phyloP scores from a whole-genome alignment of 1,139 yeast species.

The Yamadazyma diospyri region DNA sequence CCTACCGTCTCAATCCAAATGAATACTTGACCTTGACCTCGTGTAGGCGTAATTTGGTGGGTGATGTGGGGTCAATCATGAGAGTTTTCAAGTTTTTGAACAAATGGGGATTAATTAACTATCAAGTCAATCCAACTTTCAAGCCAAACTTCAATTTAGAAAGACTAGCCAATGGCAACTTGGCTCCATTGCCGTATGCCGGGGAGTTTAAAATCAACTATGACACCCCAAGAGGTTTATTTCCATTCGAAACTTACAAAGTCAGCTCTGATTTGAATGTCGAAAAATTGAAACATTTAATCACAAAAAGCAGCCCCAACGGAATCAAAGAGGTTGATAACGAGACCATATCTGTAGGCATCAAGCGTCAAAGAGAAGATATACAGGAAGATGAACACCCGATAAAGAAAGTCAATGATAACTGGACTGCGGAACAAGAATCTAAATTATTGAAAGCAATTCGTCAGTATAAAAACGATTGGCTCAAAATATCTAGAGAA shows the following conservation, averaged over 20 bases:
- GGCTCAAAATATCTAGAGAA: conserved; percentile 71
- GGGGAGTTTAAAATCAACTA: conserved; percentile 66
- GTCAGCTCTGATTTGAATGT: conserved; percentile 56
- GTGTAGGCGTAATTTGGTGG: conserved; percentile 89
- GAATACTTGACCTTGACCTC: conserved; percentile 93
- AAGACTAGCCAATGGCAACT: conserved; percentile 47
- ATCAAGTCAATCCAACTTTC: conserved; percentile 75
- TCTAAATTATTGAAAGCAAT: conserved; percentile 59
- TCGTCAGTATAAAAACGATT: conserved; percentile 58
- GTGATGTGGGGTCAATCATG: conserved; percentile 93
- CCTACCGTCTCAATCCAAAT: conserved; percentile 88
- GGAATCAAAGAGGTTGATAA: not conserved
- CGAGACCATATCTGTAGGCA: not conserved
- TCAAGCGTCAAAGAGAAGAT: conserved; percentile 4
- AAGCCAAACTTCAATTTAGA: conserved; percentile 64
- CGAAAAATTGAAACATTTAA: conserved; percentile 50
- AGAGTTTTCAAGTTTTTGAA: conserved; percentile 85
- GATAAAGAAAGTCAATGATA: conserved; percentile 42
- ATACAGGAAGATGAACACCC: conserved; percentile 6
- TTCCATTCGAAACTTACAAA: conserved; percentile 84
- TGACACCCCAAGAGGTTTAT: conserved; percentile 92
- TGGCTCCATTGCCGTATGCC: conserved; percentile 56
- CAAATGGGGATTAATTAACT: conserved; percentile 96
- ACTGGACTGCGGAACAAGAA: conserved; percentile 66
- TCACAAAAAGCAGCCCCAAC: conserved; percentile 16